phyloP scores from a whole-genome alignment of 352 stramenopile genomes.

The Saprolegnia parasitica region DNA sequence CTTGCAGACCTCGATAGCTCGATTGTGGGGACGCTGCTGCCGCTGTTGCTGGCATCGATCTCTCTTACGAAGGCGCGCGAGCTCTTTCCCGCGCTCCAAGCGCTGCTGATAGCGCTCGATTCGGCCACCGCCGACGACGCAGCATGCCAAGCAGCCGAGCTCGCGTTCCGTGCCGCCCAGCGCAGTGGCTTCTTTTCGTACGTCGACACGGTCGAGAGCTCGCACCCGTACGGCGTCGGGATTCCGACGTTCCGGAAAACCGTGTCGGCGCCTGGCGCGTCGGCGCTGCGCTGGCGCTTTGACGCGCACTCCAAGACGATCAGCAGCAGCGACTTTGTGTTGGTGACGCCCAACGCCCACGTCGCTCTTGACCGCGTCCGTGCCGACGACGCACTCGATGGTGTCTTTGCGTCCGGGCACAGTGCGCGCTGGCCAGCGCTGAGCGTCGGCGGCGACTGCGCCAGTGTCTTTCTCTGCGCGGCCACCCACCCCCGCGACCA shows the following conservation, averaged over 20 bases:
- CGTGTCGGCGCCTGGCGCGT: slow-evolving; percentile 50
- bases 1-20: slow-evolving; percentile 33
- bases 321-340: slow-evolving; percentile 58
- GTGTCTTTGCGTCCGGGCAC: not conserved
- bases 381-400: not conserved
- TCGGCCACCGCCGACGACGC: slow-evolving; percentile 6
- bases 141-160: slow-evolving; percentile 1
- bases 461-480: slow-evolving; percentile 58
- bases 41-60: slow-evolving; percentile 44
- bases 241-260: slow-evolving; percentile 58
- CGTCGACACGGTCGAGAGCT: slow-evolving; percentile 51
- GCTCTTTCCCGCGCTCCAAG: slow-evolving; percentile 32
- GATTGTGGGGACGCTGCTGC: slow-evolving; percentile 43
- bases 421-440: not conserved
- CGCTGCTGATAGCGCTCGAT: slow-evolving; percentile 39
- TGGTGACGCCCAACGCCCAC: slow-evolving; percentile 40
- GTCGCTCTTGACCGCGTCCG: slow-evolving; percentile 12
- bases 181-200: slow-evolving; percentile 36
- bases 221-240: slow-evolving; percentile 58
- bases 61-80: slow-evolving; percentile 38
- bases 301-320: slow-evolving; percentile 55
- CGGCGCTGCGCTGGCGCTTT: slow-evolving; percentile 60
- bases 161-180: not conserved
- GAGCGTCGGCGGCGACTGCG: slow-evolving; percentile 50
- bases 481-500: slow-evolving; percentile 52